phyloP scores from a whole-genome alignment of 495 filamentous ascomycete genomes.

The Xylaria venustula region DNA sequence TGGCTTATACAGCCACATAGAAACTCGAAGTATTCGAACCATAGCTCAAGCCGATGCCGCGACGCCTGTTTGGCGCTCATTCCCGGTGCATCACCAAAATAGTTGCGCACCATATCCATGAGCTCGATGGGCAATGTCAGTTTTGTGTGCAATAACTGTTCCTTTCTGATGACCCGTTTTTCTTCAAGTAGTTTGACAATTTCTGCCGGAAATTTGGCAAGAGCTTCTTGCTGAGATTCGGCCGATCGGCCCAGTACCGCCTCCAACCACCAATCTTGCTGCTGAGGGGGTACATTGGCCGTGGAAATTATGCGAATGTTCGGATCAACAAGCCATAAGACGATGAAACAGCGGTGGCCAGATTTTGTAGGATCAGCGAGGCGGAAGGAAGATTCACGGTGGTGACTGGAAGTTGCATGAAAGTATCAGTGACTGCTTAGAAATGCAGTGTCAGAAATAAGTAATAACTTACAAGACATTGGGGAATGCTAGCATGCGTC shows the following conservation, averaged over 20 bases:
- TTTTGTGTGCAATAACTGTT: slow-evolving; percentile 6
- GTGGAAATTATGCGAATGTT: slow-evolving; percentile 48
- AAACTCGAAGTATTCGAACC: no score
- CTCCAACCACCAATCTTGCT: slow-evolving; percentile 41
- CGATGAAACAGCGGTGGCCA: slow-evolving; percentile 56
- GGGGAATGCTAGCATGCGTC: slow-evolving; percentile 37
- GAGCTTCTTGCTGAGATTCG: background rate
- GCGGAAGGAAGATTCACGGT: slow-evolving; percentile 49
- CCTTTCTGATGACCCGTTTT: slow-evolving; percentile 24
- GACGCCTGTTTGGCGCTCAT: slow-evolving; percentile 43
- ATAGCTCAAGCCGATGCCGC: slow-evolving; percentile 42
- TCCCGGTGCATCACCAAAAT: slow-evolving; percentile 32
- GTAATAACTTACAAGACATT: slow-evolving; percentile 32
- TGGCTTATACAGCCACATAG: no score
- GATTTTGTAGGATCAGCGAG: slow-evolving; percentile 49
- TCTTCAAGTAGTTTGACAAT: slow-evolving; percentile 37
- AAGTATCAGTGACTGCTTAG: background rate
- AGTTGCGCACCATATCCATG: slow-evolving; percentile 32
- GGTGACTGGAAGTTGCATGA: slow-evolving; percentile 32
- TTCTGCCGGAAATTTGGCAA: slow-evolving; percentile 21
- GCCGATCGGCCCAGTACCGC: slow-evolving; percentile 26
- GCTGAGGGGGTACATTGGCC: slow-evolving; percentile 57
- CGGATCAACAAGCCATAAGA: slow-evolving; percentile 59
- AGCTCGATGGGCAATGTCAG: slow-evolving; percentile 40
- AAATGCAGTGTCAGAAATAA: background rate